Evolutionary conservation across 345 rosid genomes (phyloP), one percentile per base, ranked within the genome.

Genomic region (Anastatica hierochuntica): DNA sequence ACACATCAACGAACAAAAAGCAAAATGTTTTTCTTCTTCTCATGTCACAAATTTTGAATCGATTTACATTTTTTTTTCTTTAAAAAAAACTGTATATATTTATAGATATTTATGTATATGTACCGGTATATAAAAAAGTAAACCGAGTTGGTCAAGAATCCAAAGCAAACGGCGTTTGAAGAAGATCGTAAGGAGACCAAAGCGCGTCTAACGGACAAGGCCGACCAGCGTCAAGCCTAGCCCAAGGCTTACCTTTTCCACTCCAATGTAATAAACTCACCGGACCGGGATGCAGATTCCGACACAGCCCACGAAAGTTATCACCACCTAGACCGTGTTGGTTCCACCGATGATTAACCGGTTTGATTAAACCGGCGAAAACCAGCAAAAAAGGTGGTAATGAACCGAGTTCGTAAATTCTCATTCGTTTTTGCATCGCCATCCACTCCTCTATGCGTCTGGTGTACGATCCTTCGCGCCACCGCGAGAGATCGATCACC

Each of bases 361-460:
- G 83, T 27, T 68, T 77, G 14, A 85, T 83, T 12, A 68, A 52
- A 16, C 95, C 95, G 0, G 82, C 90, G 10, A 85, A 85, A 0
- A 85, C 95, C 10, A 85, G 49, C 15, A 85, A 44, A 61, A 85
- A 82, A 3, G 95, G 95, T 4, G 95, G 95, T 44, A 85, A 44
- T 1, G 95, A 85, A 61, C 95, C 95, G 37, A 85, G 57, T 56
- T 85, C 87, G 62, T 84, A 82, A 26, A 84, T 84, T 46, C 90
- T 78, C 75, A 71, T 77, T 26, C 78, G 51, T 40, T 80, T 82
- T 0, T 79, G 92, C 14, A 85, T 54, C 66, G 77, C 85, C 97
- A 89, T 85, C 97, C 97, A 89, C 15, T 89, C 95, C 50, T 89
- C 97, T 14, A 86, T 80, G 67, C 71, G 80, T 9, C 72, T 48